phyloP scores from a whole-genome alignment of 2,329 filamentous ascomycete genomes.

The Diaporthe nobilis region DNA sequence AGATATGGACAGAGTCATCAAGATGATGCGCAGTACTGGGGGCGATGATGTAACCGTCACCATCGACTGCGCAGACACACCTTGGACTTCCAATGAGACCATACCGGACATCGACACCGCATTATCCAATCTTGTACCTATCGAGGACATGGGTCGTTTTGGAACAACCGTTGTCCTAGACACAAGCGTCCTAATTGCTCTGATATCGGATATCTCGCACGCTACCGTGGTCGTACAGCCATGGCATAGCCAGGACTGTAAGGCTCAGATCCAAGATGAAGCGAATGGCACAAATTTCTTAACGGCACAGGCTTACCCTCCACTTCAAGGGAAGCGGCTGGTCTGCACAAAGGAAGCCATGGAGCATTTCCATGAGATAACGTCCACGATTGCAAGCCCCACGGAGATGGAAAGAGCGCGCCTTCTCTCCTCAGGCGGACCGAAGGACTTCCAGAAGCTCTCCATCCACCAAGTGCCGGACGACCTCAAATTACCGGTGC shows the following conservation, averaged over 20 bases:
- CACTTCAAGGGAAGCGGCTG: constrained; percentile 68
- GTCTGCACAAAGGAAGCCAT: constrained; percentile 78
- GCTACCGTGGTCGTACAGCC: constrained; percentile 52
- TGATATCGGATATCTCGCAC: constrained; percentile 82
- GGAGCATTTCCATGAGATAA: constrained; percentile 76
- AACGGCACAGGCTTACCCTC: constrained; percentile 71
- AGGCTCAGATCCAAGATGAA: constrained; percentile 75
- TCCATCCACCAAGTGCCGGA: constrained; percentile 35
- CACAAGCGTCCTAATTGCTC: constrained; percentile 79
- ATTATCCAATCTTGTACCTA: constrained; percentile 44
- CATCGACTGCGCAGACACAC: constrained; percentile 48
- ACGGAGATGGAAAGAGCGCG: constrained; percentile 72
- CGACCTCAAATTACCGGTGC: constrained; percentile 38
- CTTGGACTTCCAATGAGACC: constrained; percentile 43
- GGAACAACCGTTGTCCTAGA: constrained; percentile 69
- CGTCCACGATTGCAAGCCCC: constrained; percentile 72
- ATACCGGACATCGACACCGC: constrained; percentile 44
- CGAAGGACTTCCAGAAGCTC: constrained; percentile 28
- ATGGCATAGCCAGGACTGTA: constrained; percentile 69
- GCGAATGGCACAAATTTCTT: constrained; percentile 70
- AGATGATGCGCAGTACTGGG: constrained; percentile 44
- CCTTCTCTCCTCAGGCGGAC: constrained; percentile 62
- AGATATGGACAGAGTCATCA: constrained; percentile 47
- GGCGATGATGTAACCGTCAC: constrained; percentile 44
- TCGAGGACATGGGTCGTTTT: constrained; percentile 44